These are phyloP conservation scores for Trichoderma oligosporum DNA, from an alignment of 2,329 filamentous ascomycete species.

Conservation along the genomic window DNA sequence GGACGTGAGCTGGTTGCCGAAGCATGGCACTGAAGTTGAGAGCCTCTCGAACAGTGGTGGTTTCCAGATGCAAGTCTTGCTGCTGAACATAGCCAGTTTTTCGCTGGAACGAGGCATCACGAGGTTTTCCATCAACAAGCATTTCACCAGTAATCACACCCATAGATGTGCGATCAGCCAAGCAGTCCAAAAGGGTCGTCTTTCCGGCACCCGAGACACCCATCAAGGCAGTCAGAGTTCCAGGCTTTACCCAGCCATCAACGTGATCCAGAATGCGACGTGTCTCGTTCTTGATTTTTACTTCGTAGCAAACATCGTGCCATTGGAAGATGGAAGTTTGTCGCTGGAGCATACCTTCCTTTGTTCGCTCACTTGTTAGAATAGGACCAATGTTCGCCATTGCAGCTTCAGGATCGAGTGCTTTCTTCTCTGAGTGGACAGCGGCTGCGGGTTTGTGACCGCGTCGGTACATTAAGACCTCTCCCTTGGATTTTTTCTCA, in stretches of 20 bases:
- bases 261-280: constrained; percentile 79
- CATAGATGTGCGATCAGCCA: constrained; percentile 83
- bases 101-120: constrained; percentile 81
- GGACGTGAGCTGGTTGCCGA: constrained; percentile 73
- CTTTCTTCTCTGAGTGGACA: constrained; percentile 57
- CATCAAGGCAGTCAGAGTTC: constrained; percentile 86
- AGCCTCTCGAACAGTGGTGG: constrained; percentile 82
- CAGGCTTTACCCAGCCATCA: constrained; percentile 91
- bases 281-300: constrained; percentile 72
- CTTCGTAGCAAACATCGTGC: constrained; percentile 73
- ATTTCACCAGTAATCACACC: constrained; percentile 85
- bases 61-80: constrained; percentile 83
- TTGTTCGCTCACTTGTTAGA: constrained; percentile 43
- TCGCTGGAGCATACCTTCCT: constrained; percentile 40
- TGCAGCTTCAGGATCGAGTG: constrained; percentile 56
- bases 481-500: constrained; percentile 68
- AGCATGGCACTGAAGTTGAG: constrained; percentile 81
- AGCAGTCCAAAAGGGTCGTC: constrained; percentile 81
- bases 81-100: constrained; percentile 92
- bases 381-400: constrained; percentile 47
- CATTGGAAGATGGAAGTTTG: constrained; percentile 82
- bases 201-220: constrained; percentile 91
- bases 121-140: constrained; percentile 60
- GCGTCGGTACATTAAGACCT: constrained; percentile 70
- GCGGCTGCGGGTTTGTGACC: constrained; percentile 59